Conservation (phyloP, 2,329 filamentous ascomycete species). For the Harringtonia lauricola region DNA sequence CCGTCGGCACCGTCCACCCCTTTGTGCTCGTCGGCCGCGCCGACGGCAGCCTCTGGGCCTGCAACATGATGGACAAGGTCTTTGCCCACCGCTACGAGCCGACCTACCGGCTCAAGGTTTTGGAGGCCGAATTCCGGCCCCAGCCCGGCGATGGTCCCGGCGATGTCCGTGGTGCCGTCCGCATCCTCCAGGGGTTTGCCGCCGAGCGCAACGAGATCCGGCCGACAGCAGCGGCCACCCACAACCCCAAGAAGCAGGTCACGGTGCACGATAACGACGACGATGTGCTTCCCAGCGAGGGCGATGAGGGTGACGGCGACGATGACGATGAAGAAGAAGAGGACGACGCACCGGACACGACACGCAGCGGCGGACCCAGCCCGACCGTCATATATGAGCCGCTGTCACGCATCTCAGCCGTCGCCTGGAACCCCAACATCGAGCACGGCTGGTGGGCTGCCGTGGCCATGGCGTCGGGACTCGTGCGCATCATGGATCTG, state of each 20-base stretch:
- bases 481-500: conserved; percentile 57
- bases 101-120: conserved; percentile 30
- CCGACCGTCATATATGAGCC: conserved; percentile 47
- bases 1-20: conserved; percentile 38
- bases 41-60: conserved; percentile 29
- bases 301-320: conserved; percentile 1
- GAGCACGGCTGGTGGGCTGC: conserved; percentile 58
- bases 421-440: conserved; percentile 59
- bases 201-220: conserved; percentile 34
- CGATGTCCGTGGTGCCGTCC: conserved; percentile 28
- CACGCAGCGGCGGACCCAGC: conserved; percentile 12
- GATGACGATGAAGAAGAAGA: conserved; percentile 16
- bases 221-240: conserved; percentile 17
- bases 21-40: conserved; percentile 37
- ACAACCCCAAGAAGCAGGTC: conserved; percentile 14
- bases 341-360: conserved; percentile 11
- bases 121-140: conserved; percentile 43
- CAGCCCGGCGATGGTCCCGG: no score
- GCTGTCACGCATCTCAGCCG: conserved; percentile 46
- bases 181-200: conserved; percentile 40
- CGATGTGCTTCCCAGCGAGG: conserved; percentile 13
- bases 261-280: conserved; percentile 9
- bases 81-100: conserved; percentile 27
- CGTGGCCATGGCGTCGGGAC: conserved; percentile 53
- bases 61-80: conserved; percentile 32